A percentile compares a stretch with the other conserved stretches of the same genome.
Evolutionary conservation across 108 stramenopile genomes (phyloP).

Genomic region (Nitzschia palea): DNA sequence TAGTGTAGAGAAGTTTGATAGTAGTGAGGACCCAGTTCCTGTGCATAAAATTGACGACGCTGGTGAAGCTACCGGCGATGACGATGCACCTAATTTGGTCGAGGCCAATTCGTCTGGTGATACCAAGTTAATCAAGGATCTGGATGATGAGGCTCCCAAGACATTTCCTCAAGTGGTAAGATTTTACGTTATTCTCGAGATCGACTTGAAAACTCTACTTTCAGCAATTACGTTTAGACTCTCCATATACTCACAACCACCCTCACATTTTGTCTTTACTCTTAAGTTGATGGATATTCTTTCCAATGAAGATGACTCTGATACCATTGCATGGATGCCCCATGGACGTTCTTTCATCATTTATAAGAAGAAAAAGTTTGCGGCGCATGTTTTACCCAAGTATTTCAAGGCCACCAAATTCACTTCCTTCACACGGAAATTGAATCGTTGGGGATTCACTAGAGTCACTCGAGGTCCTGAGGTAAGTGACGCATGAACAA

Average conservation of each 20-base stretch:
- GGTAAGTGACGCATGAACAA: conserved; percentile 17
- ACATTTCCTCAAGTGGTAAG: conserved; percentile 46
- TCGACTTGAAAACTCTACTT: background rate
- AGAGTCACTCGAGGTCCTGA: conserved; percentile 62
- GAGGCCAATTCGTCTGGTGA: conserved; percentile 14
- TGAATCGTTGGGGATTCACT: conserved; percentile 64
- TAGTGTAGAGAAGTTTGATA: background rate
- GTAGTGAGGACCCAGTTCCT: too few species aligned
- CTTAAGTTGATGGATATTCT: conserved; percentile 53
- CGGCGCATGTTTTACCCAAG: conserved; percentile 59
- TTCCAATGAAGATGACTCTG: conserved; percentile 26
- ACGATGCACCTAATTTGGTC: conserved; percentile 14
- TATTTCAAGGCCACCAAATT: conserved; percentile 91
- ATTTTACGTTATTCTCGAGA: background rate
- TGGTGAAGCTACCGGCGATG: background rate
- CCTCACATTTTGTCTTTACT: background rate
- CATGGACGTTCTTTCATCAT: conserved; percentile 53
- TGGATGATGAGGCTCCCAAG: conserved; percentile 49
- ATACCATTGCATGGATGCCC: conserved; percentile 51
- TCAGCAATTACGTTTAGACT: background rate
- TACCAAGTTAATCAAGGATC: conserved; percentile 21
- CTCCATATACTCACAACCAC: background rate
- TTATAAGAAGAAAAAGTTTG: conserved; percentile 58
- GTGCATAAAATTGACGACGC: too few species aligned
- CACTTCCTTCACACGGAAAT: conserved; percentile 71